Conservation (phyloP, 306 rosid genomes). For the Alnus rubra region DNA sequence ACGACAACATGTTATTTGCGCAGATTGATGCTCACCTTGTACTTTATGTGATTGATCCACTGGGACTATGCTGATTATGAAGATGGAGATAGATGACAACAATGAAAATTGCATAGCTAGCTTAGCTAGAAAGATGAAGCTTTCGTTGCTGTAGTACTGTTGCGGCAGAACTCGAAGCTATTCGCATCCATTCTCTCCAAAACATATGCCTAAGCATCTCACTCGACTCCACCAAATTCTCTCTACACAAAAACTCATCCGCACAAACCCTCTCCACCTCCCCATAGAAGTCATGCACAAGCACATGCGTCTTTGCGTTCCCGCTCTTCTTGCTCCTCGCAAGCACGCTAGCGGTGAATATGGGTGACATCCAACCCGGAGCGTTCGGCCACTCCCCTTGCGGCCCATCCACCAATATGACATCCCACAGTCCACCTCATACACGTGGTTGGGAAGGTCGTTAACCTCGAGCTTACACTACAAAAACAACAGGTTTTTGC, state of each 20-base stretch:
- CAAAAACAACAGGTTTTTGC: conserved; percentile 78
- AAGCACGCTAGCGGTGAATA: conserved; percentile 83
- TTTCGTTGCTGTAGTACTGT: conserved; percentile 28
- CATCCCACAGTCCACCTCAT: conserved; percentile 93
- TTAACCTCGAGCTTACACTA: conserved; percentile 84
- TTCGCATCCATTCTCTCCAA: conserved; percentile 80
- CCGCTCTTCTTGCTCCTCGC: conserved; percentile 93
- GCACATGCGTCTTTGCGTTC: conserved; percentile 81
- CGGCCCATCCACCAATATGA: conserved; percentile 84
- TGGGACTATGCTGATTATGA: conserved; percentile 28
- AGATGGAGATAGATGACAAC: not conserved
- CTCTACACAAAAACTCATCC: conserved; percentile 74
- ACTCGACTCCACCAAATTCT: conserved; percentile 78
- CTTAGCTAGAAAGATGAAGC: conserved; percentile 27
- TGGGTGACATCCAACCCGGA: conserved; percentile 81
- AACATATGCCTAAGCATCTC: conserved; percentile 69
- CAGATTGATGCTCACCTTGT: no score
- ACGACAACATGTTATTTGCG: no score
- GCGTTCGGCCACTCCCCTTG: conserved; percentile 92
- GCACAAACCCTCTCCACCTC: conserved; percentile 64
- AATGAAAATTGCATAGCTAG: no score
- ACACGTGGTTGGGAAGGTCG: conserved; percentile 92
- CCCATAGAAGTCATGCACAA: conserved; percentile 74
- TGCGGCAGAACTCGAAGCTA: conserved; percentile 74
- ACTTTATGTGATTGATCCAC: conserved; percentile 20